A percentile compares a stretch with the other conserved stretches of the same genome.
phyloP scores from a whole-genome alignment of 495 filamentous ascomycete genomes.

The Hypomontagnella monticulosa region DNA sequence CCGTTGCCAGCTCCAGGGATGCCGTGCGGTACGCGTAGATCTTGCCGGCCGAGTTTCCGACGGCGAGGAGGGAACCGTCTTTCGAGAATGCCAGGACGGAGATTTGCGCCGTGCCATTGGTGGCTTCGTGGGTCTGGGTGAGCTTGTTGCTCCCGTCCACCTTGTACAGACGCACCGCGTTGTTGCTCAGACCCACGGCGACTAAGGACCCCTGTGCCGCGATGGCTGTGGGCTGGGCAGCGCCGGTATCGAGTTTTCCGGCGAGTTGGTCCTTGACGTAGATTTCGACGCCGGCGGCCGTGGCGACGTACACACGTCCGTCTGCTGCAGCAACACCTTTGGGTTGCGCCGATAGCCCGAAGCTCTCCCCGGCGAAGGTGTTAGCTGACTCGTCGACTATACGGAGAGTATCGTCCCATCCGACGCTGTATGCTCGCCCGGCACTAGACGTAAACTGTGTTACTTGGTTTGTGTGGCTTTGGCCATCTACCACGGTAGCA shows the following conservation, averaged over 20 bases:
- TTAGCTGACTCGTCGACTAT: conserved; percentile 69
- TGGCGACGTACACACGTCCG: conserved; percentile 69
- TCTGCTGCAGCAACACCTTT: conserved; percentile 57
- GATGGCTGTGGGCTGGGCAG: conserved; percentile 72
- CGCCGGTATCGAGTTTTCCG: conserved; percentile 54
- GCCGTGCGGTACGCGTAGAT: conserved; percentile 77
- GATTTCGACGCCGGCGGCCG: conserved; percentile 69
- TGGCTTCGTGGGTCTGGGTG: conserved; percentile 55
- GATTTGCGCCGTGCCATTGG: conserved; percentile 64
- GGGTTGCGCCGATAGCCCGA: conserved; percentile 62
- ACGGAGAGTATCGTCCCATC: conserved; percentile 94
- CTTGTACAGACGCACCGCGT: conserved; percentile 75
- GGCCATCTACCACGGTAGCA: conserved; percentile 76
- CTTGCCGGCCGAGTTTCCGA: conserved; percentile 85
- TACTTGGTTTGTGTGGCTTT: conserved; percentile 82
- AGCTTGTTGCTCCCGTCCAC: conserved; percentile 60
- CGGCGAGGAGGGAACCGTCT: conserved; percentile 75
- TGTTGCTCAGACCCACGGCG: conserved; percentile 81
- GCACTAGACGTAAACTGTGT: conserved; percentile 71
- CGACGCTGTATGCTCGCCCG: conserved; percentile 80
- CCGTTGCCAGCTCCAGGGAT: conserved; percentile 68
- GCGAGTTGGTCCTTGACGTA: conserved; percentile 67
- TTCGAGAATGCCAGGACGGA: conserved; percentile 82
- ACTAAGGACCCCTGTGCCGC: conserved; percentile 70
- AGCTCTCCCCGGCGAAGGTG: conserved; percentile 57